These are phyloP conservation scores for Heterobasidion parviporum DNA, from an alignment of 1,284 basidiomycete genomes.

Conservation along the genomic window DNA sequence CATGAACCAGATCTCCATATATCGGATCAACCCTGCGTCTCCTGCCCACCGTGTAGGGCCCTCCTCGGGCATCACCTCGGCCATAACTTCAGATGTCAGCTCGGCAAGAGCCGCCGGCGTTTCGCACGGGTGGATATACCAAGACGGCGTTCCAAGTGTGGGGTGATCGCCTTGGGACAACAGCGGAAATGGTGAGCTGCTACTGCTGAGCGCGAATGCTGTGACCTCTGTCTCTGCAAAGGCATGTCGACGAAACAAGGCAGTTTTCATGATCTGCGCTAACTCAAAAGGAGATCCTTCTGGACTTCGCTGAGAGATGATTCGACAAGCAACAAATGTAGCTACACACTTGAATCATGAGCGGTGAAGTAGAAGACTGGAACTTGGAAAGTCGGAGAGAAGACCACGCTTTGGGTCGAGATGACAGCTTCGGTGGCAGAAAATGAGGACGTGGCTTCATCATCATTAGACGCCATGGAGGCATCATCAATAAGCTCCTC, in stretches of 20 bases:
- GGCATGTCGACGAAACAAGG: conserved; percentile 46
- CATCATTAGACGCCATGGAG: conserved; percentile 21
- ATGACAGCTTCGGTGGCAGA: conserved; percentile 19
- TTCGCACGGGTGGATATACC: conserved; percentile 82
- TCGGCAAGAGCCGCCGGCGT: conserved; percentile 58
- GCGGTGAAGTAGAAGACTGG: conserved; percentile 75
- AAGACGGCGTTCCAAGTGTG: conserved; percentile 58
- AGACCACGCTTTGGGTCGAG: conserved; percentile 57
- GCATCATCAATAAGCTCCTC: conserved; percentile 10
- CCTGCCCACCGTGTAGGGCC: conserved; percentile 15
- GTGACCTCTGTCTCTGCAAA: conserved; percentile 31
- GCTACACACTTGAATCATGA: conserved; percentile 49
- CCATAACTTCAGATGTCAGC: conserved; percentile 42
- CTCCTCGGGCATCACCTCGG: conserved; percentile 6
- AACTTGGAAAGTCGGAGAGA: conserved; percentile 67
- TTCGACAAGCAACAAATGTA: not conserved
- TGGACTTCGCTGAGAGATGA: conserved; percentile 21
- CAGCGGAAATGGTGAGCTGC: conserved; percentile 54
- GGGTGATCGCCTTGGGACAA: conserved; percentile 82
- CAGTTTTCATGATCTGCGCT: conserved; percentile 42
- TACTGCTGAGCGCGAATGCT: conserved; percentile 43
- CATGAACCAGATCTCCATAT: conserved; percentile 71
- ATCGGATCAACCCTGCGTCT: conserved; percentile 29
- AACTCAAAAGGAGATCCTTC: conserved; percentile 58
- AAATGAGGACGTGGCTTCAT: conserved; percentile 25